Evolutionary conservation across 208 protist genomes (phyloP).

Genomic region (Acanthamoeba rhysodes): DNA sequence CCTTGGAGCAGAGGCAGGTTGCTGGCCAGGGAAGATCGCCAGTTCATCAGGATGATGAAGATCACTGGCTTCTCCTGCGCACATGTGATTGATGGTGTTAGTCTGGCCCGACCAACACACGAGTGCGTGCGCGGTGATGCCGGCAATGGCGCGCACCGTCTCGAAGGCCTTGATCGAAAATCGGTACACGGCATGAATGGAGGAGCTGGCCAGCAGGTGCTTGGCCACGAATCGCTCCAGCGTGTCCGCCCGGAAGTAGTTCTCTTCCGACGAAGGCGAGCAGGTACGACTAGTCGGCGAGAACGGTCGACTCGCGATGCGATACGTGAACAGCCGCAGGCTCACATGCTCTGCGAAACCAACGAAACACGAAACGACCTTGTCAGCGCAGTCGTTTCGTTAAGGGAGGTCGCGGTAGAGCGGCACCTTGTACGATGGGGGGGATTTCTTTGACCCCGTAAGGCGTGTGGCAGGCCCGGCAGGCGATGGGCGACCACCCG

Average conservation of each 20-base stretch:
- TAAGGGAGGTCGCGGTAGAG: no score
- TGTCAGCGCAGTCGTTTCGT: no score
- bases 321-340: slow-evolving; percentile 7
- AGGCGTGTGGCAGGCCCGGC: background rate
- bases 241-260: background rate
- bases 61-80: background rate
- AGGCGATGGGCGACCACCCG: background rate
- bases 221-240: slow-evolving; percentile 8
- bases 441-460: background rate
- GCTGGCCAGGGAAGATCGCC: slow-evolving; percentile 5
- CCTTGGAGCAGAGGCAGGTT: background rate
- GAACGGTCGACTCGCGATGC: background rate
- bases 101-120: background rate
- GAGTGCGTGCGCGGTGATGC: no score
- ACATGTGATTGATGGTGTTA: background rate
- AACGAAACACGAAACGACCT: no score
- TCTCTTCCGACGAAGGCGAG: background rate
- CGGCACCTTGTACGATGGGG: background rate
- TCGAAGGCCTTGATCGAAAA: background rate
- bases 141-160: background rate
- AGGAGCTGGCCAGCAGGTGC: slow-evolving; percentile 17
- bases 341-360: background rate
- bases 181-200: slow-evolving; percentile 1
- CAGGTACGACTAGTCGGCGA: background rate
- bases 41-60: background rate